Evolutionary conservation across 2,329 filamentous ascomycete species (phyloP).

Genomic region (Huntiella bhutanensis): DNA sequence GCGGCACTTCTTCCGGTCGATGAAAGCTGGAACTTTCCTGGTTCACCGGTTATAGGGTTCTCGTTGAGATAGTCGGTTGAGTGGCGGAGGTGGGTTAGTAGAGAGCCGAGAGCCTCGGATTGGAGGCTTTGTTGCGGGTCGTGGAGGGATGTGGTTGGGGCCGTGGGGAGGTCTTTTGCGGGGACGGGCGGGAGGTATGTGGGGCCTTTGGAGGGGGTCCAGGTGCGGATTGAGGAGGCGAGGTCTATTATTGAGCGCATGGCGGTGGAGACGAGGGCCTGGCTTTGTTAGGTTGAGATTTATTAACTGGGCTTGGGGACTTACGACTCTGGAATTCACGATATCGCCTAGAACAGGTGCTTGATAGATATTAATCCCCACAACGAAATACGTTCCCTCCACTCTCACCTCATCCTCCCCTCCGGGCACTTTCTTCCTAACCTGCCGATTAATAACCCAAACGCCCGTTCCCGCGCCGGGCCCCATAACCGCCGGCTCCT

Average conservation of each 20-base stretch:
- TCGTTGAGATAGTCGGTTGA: constrained; percentile 49
- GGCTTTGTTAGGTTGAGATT: background rate
- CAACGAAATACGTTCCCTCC: constrained; percentile 42
- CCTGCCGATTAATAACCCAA: constrained; percentile 53
- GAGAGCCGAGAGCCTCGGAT: constrained; percentile 35
- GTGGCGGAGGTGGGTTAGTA: constrained; percentile 36
- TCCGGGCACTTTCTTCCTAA: constrained; percentile 34
- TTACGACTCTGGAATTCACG: constrained; percentile 37
- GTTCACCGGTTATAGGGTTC: constrained; percentile 46
- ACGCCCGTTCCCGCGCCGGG: constrained; percentile 48
- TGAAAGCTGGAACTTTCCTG: constrained; percentile 45
- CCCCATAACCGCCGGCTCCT: constrained; percentile 43
- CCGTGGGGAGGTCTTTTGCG: constrained; percentile 14
- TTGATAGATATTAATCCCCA: constrained; percentile 49
- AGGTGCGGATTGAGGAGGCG: constrained; percentile 31
- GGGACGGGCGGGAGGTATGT: constrained; percentile 26
- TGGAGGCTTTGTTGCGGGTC: constrained; percentile 9
- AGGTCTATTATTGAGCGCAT: constrained; percentile 33
- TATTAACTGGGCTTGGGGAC: constrained; percentile 11
- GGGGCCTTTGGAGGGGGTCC: constrained; percentile 35
- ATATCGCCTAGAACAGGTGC: constrained; percentile 42
- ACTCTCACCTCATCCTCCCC: constrained; percentile 40
- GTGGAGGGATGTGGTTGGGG: constrained; percentile 15
- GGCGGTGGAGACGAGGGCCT: constrained; percentile 36
- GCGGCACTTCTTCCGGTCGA: constrained; percentile 29